Evolutionary conservation across 2,329 filamentous ascomycete species (phyloP), one percentile per base, ranked within the genome.

Genomic region (Malbranchea zuffiana): DNA sequence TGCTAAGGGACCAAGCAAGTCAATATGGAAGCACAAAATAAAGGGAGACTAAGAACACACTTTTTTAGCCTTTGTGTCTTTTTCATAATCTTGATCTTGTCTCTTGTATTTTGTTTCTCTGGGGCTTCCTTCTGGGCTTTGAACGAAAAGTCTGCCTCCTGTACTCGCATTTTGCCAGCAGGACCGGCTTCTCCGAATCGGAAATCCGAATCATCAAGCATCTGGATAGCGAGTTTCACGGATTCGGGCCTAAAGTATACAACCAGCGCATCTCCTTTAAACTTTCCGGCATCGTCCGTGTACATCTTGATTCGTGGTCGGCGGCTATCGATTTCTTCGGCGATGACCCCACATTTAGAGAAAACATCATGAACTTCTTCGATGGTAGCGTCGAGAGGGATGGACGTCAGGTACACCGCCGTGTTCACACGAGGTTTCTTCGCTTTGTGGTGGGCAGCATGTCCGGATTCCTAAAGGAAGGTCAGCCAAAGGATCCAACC

Each of bases 181-280:
- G 57, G 62, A 25, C 53, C 61, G 37, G 64, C 63, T 55, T 68
- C 47, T 50, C 80, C 59, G 42, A 82, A 68, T 40, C 88, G 73
- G 51, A 96, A 90, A 48, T 86, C 77, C 3, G 71, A 63, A 37
- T 67, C 62, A 29, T 68, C 65, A 11, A 76, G 63, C 49, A 68
- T 65, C 35, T 72, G 67, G 8, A 75, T 60, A 1, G 69, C 61
- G 35, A 67, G 80, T 27, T 81, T 68, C 41, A 98, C 88, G n/a
- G 83, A 92, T 54, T 93, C 86, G 0, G 86, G 82, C 50, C 90
- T 84, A 71, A 94, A 95, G 63, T 92, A 98, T 23, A 96, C 83
- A 37, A 98, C 69, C 20, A 98, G 70, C 2, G 84, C 87, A 55
- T 96, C 87, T 43, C 90, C 90, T 56, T 95, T 96, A 69, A 94